Evolutionary conservation across 2,329 filamentous ascomycete genomes (phyloP).

Genomic region (Gyromitra esculenta): DNA sequence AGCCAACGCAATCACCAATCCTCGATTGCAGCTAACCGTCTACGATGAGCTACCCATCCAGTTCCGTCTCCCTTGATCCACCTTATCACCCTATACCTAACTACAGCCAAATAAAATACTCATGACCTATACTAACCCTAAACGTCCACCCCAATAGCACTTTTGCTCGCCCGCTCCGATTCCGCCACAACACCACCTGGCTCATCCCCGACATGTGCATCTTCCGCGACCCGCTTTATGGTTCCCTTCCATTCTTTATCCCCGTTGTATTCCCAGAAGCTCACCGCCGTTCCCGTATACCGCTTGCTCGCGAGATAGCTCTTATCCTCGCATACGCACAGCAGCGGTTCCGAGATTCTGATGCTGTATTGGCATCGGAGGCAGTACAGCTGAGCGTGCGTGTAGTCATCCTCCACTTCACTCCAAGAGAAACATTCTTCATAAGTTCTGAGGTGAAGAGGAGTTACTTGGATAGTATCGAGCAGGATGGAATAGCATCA

Average conservation of each 20-base stretch:
- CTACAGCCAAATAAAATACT: neutral
- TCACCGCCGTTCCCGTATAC: neutral
- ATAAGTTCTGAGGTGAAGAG: neutral
- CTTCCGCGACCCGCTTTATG: neutral
- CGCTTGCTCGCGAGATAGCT: constrained; percentile 5
- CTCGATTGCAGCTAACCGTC: neutral
- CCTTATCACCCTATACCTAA: neutral
- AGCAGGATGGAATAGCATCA: neutral
- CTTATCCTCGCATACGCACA: constrained; percentile 14
- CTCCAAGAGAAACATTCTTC: neutral
- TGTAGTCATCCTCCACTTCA: neutral
- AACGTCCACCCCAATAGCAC: neutral
- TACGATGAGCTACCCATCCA: neutral
- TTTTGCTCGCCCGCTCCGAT: neutral
- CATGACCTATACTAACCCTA: neutral
- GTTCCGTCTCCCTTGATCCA: neutral
- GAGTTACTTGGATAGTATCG: constrained; percentile 8
- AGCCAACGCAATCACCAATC: neutral
- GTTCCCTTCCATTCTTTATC: neutral
- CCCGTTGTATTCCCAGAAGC: neutral
- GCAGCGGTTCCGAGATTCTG: neutral
- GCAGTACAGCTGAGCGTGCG: neutral
- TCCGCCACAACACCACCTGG: neutral
- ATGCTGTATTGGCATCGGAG: no score
- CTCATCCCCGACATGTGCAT: constrained; percentile 6